Conservation (phyloP, 768 basidiomycete species). For the Leucocoprinus birnbaumii region DNA sequence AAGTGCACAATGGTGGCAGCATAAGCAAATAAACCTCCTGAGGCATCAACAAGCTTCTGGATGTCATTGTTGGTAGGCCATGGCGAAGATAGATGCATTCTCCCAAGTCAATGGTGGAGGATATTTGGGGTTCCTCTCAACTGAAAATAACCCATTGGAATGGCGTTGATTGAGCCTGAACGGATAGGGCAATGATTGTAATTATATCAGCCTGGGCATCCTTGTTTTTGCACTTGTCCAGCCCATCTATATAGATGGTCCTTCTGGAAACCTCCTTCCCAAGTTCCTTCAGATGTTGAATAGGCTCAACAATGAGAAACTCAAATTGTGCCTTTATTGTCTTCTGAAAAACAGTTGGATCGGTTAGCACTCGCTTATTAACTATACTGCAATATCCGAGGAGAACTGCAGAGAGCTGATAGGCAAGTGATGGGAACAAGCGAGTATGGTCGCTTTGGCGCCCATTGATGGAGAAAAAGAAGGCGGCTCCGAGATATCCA, state of each 20-base stretch:
- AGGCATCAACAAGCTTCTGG: too few species aligned
- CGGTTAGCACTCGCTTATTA: not conserved
- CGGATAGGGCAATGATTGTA: too few species aligned
- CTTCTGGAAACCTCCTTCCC: not conserved
- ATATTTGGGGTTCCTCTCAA: too few species aligned
- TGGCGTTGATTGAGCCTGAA: too few species aligned
- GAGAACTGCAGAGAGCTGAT: not conserved
- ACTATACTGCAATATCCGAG: not conserved
- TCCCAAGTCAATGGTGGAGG: too few species aligned
- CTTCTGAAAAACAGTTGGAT: not conserved
- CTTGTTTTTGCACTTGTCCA: too few species aligned
- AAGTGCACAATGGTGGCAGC: too few species aligned
- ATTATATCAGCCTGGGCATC: too few species aligned
- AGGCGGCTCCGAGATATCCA: slow-evolving; percentile 2
- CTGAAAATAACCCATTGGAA: too few species aligned
- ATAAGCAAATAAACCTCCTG: too few species aligned
- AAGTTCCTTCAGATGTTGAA: not conserved
- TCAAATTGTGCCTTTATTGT: not conserved
- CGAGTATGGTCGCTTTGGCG: not conserved
- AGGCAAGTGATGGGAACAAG: slow-evolving; percentile 5
- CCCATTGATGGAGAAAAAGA: slow-evolving; percentile 2
- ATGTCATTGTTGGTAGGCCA: too few species aligned
- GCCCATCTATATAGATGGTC: not conserved
- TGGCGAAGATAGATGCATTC: too few species aligned
- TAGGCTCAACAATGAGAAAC: not conserved